Conservation (phyloP, 140 eudicot species). For the Anethum foeniculum region DNA sequence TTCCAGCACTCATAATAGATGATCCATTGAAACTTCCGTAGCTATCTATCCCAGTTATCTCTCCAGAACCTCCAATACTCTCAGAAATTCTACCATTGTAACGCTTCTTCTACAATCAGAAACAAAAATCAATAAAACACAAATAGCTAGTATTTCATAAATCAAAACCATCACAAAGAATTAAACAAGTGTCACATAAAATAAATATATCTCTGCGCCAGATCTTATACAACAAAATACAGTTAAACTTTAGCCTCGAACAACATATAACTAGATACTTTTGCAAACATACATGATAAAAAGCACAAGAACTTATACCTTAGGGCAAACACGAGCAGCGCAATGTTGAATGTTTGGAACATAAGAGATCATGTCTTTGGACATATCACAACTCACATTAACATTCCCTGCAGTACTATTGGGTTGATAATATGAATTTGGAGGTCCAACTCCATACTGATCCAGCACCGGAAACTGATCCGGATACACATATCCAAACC, state of each 20-base stretch:
- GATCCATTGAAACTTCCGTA: constrained; percentile 20
- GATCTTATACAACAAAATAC: neutral
- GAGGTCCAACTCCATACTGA: constrained; percentile 22
- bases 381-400: constrained; percentile 19
- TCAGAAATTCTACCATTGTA: constrained; percentile 23
- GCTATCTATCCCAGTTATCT: constrained; percentile 1
- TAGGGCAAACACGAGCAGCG: constrained; percentile 31
- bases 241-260: neutral
- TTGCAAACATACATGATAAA: neutral
- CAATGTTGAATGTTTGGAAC: constrained; percentile 23
- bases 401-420: constrained; percentile 12
- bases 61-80: constrained; percentile 2
- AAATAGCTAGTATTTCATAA: neutral
- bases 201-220: neutral
- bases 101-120: constrained; percentile 31
- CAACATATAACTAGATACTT: no score
- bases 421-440: constrained; percentile 8
- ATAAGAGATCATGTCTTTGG: constrained; percentile 41
- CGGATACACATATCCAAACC: constrained; percentile 1
- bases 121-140: neutral
- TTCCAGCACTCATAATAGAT: constrained; percentile 8
- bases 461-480: constrained; percentile 12
- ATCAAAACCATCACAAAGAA: neutral
- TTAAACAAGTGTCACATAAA: neutral
- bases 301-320: constrained; percentile 23